These are phyloP conservation scores for Atkinsonella hypoxylon DNA, from an alignment of 2,329 filamentous ascomycete species.

Conservation along the genomic window DNA sequence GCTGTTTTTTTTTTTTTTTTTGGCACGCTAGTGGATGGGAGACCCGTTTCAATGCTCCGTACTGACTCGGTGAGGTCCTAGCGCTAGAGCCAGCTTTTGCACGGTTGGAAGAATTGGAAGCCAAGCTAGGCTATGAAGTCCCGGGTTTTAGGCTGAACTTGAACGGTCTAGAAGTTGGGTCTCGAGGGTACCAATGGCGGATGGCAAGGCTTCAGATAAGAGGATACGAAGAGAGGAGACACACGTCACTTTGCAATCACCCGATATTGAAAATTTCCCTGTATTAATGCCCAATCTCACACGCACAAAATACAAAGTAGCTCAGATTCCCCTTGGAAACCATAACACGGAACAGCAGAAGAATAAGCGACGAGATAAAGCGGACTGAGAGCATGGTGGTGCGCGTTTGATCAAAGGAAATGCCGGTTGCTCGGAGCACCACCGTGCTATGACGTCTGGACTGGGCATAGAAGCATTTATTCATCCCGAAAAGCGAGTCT, in stretches of 20 bases:
- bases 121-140: background rate
- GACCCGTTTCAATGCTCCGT: no score
- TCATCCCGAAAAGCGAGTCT: background rate
- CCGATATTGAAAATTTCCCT: slow-evolving; percentile 1
- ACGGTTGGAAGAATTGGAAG: no score
- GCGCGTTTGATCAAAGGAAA: background rate
- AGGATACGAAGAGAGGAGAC: no score
- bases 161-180: no score
- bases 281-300: slow-evolving; percentile 12
- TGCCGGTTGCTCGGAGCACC: background rate
- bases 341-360: slow-evolving; percentile 8
- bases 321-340: slow-evolving; percentile 6
- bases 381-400: background rate
- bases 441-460: background rate
- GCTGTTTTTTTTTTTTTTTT: no score
- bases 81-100: no score
- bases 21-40: no score
- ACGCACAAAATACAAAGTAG: slow-evolving; percentile 6
- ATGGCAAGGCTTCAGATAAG: no score
- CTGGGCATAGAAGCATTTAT: background rate
- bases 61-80: background rate
- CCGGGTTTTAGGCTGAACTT: no score
- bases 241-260: background rate
- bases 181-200: no score
- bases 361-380: slow-evolving; percentile 1